These are phyloP conservation scores for Ustilago hordei DNA, from an alignment of 1,284 basidiomycete genomes.

Conservation along the genomic window DNA sequence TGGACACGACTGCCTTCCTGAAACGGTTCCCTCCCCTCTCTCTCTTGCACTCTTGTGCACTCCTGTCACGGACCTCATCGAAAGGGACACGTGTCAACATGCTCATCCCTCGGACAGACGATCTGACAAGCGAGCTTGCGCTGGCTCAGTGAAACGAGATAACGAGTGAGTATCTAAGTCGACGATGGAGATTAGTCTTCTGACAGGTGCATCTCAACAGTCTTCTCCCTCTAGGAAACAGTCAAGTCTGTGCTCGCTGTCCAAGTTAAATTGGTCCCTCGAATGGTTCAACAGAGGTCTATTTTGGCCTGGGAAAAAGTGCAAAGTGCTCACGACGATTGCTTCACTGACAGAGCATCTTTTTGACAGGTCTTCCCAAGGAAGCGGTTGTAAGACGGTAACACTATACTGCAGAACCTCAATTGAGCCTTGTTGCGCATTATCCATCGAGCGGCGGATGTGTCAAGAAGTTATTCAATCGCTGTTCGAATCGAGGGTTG, in stretches of 20 bases:
- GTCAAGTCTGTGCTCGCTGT: not conserved
- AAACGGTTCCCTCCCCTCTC: not conserved
- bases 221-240: not conserved
- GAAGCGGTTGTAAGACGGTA: not conserved
- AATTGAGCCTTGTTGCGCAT: not conserved
- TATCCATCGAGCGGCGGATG: not conserved
- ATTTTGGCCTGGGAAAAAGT: not conserved
- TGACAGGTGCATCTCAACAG: constrained; percentile 1
- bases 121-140: not conserved
- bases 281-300: not conserved
- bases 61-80: not conserved
- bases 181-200: not conserved
- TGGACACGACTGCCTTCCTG: not conserved
- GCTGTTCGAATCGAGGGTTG: not conserved
- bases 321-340: not conserved
- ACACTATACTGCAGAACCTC: too few relatives aligned
- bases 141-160: not conserved
- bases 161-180: constrained; percentile 1
- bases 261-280: not conserved
- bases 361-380: not conserved
- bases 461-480: not conserved
- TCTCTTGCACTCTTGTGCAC: not conserved
- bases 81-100: not conserved
- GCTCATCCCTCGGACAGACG: not conserved
- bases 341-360: not conserved